A percentile compares a stretch with the other conserved stretches of the same genome.
These are phyloP conservation scores for Scheffersomyces amazonensis DNA, from an alignment of 805 yeast genomes.

Conservation along the genomic window DNA sequence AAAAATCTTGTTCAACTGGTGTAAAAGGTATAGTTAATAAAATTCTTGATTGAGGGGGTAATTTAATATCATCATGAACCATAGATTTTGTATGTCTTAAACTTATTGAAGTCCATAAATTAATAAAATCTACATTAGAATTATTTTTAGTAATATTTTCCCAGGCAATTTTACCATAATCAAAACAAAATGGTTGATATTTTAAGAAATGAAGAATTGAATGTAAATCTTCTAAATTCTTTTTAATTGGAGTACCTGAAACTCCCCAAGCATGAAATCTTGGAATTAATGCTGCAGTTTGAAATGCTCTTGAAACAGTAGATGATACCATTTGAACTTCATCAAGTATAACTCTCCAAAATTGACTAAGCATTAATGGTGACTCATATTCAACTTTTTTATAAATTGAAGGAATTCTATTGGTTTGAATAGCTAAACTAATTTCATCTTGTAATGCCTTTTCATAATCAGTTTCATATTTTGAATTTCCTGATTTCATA, in stretches of 20 bases:
- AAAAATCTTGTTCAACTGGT: slow-evolving; percentile 81
- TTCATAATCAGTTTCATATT: slow-evolving; percentile 30
- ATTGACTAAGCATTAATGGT: slow-evolving; percentile 77
- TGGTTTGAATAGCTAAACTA: slow-evolving; percentile 25
- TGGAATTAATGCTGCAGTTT: slow-evolving; percentile 75
- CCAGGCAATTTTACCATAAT: slow-evolving; percentile 41
- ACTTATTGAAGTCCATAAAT: slow-evolving; percentile 52
- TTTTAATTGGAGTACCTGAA: slow-evolving; percentile 88
- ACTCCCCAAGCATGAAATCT: slow-evolving; percentile 95
- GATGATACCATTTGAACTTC: slow-evolving; percentile 92
- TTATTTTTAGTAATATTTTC: slow-evolving; percentile 15
- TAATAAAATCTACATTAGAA: slow-evolving; percentile 27
- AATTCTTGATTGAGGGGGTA: slow-evolving; percentile 77
- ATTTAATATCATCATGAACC: slow-evolving; percentile 70
- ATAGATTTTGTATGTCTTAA: slow-evolving; percentile 81
- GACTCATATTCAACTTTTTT: slow-evolving; percentile 58
- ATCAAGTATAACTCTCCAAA: slow-evolving; percentile 87
- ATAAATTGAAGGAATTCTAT: slow-evolving; percentile 18
- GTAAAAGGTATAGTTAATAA: slow-evolving; percentile 73
- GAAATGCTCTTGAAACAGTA: slow-evolving; percentile 72
- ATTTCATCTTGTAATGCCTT: slow-evolving; percentile 31
- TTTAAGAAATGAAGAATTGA: slow-evolving; percentile 69
- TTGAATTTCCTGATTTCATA: slow-evolving; percentile 11
- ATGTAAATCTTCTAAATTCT: slow-evolving; percentile 61
- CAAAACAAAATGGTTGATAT: slow-evolving; percentile 60